Evolutionary conservation across 257 asterid species (phyloP).

Genomic region (Fraxinus americana): DNA sequence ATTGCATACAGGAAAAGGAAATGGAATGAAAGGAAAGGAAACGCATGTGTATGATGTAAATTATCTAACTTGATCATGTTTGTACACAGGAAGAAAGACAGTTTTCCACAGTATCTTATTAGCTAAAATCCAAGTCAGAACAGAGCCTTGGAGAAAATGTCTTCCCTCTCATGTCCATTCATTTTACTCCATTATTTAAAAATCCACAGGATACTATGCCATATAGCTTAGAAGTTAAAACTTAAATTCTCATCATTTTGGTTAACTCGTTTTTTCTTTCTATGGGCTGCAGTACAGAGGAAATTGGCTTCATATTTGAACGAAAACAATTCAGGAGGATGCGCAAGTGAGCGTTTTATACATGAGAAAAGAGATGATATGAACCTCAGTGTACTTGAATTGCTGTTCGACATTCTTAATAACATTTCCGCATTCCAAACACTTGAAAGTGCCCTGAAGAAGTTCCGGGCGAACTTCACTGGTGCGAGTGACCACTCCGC

Average conservation of each 20-base stretch:
- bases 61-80: not conserved
- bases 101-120: not conserved
- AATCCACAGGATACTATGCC: not conserved
- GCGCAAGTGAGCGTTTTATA: not conserved
- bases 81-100: not conserved
- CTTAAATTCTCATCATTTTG: not conserved
- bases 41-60: not conserved
- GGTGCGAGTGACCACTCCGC: constrained; percentile 92
- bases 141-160: not conserved
- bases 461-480: constrained; percentile 98
- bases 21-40: not conserved
- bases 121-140: not conserved
- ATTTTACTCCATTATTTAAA: not conserved
- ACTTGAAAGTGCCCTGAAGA: constrained; percentile 81
- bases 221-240: not conserved
- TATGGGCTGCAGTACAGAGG: not conserved
- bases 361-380: not conserved
- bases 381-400: constrained; percentile 94
- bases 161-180: not conserved
- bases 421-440: constrained; percentile 82
- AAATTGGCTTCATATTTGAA: not conserved
- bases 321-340: not conserved
- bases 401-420: constrained; percentile 85
- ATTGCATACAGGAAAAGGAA: not conserved
- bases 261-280: not conserved